Evolutionary conservation across 352 stramenopile genomes (phyloP), one percentile per base, ranked within the genome.

Genomic region (Plasmopara viticola): DNA sequence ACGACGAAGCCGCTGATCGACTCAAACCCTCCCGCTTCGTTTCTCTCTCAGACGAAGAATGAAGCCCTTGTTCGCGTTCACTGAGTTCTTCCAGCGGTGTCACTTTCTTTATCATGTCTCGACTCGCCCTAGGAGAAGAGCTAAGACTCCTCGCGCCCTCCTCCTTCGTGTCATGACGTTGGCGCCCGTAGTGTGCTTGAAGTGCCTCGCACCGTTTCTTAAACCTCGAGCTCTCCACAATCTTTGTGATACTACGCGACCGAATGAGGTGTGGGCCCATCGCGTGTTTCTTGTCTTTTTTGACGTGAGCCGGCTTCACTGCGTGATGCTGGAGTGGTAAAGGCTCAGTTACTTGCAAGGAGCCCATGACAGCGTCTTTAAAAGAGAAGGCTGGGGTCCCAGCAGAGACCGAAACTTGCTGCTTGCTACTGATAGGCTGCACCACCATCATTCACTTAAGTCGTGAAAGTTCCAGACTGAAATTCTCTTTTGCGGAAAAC

Each of bases 181-280:
- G 64, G 5, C 38, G 46, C 25, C 35, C 47, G 9, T 48, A 18
- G 40, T 60, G 56, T 4, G 62, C 53, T 35, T 72, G 66, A 10
- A 75, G 60, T 34, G 59, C 66, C 40, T 75, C 66, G 43, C 66
- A 75, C 31, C 66, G 62, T n/a, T 70, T 75, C 42, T 70, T 70
- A 35, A 75, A 75, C 35, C 50, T 75, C 12, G 66, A 18, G 14
- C 62, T 72, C 44, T 72, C 58, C 1, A 72, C 63, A 38, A 75
- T 72, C 33, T 75, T 70, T 2, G 44, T 60, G 38, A 75, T 58
- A 39, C 62, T 72, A 28, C 65, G 62, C 3, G 66, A 75, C 0
- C 66, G 66, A 50, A 68, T 70, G 56, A 15, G 15, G 20, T 48
- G 0, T 29, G 33, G 5, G 47, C 14, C 10, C 40, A 40, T 0